Evolutionary conservation across 2,329 filamentous ascomycete species (phyloP), one percentile per base, ranked within the genome.

Genomic region (Xylariaceae sp.): DNA sequence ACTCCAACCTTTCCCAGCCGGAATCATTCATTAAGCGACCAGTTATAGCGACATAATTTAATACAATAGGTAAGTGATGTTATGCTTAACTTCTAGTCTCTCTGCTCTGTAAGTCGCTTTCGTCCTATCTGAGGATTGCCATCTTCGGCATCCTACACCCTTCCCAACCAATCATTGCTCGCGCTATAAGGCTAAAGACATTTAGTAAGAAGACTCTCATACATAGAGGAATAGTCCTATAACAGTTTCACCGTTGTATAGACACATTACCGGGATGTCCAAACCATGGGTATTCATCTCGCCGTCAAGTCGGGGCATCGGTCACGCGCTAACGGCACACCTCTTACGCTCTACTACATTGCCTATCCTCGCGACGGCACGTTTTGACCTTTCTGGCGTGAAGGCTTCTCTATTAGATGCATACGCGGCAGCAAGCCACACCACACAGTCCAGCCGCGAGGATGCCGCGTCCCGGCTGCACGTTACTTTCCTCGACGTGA

Each of bases 201-300:
- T 13, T 33, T 30, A 13, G 16, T 9, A 33, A 13, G 30, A 33
- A 3, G 11, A 33, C 30, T 11, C 30, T 15, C 11, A 33, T 13
- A 8, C 30, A 33, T 15, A 11, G 16, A 11, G 11, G 8, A 9
- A 33, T n/a, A n/a, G n/a, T n/a, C n/a, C n/a, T n/a, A n/a, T n/a
- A n/a, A n/a, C n/a, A n/a, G n/a, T n/a, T n/a, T n/a, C n/a, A n/a
- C n/a, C n/a, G n/a, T n/a, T n/a, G n/a, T n/a, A n/a, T n/a, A n/a
- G n/a, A n/a, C n/a, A n/a, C 18, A 32, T 16, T 9, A 21, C n/a
- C 18, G 15, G 53, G 29, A 77, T 78, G 73, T 77, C 77, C 30
- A 73, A 73, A 29, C 79, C 79, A 16, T 81, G 79, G 79, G 75
- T 79, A 59, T 67, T 81, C 57, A 59, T 81, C 55, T 76, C 71